These are phyloP conservation scores for Funneliformis geosporum DNA, from an alignment of 192 early-diverging fungal species.

Conservation along the genomic window DNA sequence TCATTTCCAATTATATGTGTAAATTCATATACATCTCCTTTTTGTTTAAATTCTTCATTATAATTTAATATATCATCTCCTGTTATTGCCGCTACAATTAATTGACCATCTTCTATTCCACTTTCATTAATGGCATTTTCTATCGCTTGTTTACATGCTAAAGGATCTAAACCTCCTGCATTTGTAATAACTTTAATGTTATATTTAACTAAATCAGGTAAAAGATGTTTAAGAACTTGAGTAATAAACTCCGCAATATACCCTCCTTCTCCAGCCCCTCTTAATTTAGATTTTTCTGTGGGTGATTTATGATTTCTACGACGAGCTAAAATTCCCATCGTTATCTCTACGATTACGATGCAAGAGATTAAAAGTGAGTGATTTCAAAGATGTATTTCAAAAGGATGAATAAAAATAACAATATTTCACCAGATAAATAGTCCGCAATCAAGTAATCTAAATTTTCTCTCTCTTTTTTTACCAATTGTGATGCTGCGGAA, in stretches of 20 bases:
- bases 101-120: slow-evolving; percentile 42
- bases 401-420: background rate
- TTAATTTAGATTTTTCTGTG: slow-evolving; percentile 39
- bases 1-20: slow-evolving; percentile 42
- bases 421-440: slow-evolving; percentile 56
- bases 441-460: slow-evolving; percentile 63
- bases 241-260: slow-evolving; percentile 64
- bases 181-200: slow-evolving; percentile 66
- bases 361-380: background rate
- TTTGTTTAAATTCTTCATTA: slow-evolving; percentile 33
- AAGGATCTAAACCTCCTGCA: slow-evolving; percentile 64
- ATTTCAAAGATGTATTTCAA: background rate
- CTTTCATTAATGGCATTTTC: slow-evolving; percentile 48
- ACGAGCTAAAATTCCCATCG: slow-evolving; percentile 67
- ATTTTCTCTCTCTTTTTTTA: slow-evolving; percentile 46
- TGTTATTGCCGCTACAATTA: slow-evolving; percentile 58
- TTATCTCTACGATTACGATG: slow-evolving; percentile 52
- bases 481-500: slow-evolving; percentile 56
- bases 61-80: slow-evolving; percentile 61
- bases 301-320: slow-evolving; percentile 34
- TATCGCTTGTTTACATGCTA: slow-evolving; percentile 64
- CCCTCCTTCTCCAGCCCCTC: slow-evolving; percentile 50
- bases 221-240: slow-evolving; percentile 48
- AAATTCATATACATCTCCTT: slow-evolving; percentile 42
- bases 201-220: slow-evolving; percentile 53